phyloP scores from a whole-genome alignment of 768 basidiomycete genomes.

The Cystofilobasidium capitatum region DNA sequence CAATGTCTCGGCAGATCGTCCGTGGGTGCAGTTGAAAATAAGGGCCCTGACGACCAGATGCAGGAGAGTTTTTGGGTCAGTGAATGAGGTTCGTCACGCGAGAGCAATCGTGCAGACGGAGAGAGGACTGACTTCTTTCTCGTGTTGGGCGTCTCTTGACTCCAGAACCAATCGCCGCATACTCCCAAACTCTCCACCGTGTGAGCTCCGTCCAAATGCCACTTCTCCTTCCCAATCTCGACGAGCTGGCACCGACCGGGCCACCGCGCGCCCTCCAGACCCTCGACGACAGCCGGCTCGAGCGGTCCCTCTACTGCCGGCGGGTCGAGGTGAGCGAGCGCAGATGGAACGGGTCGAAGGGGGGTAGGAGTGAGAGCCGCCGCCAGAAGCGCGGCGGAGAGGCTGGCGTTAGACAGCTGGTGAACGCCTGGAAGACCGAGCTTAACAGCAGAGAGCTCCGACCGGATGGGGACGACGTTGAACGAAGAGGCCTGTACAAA shows the following conservation, averaged over 20 bases:
- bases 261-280: slow-evolving; percentile 66
- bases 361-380: slow-evolving; percentile 32
- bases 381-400: slow-evolving; percentile 66
- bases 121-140: background rate
- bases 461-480: slow-evolving; percentile 49
- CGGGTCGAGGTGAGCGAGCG: slow-evolving; percentile 31
- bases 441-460: slow-evolving; percentile 49
- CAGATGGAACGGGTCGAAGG: slow-evolving; percentile 15
- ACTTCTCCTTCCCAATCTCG: slow-evolving; percentile 55
- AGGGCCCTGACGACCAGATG: slow-evolving; percentile 48
- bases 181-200: slow-evolving; percentile 79
- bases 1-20: slow-evolving; percentile 68
- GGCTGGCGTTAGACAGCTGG: slow-evolving; percentile 75
- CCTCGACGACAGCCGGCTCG: slow-evolving; percentile 38
- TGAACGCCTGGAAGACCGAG: slow-evolving; percentile 65
- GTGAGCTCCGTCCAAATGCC: slow-evolving; percentile 95
- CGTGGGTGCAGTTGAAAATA: slow-evolving; percentile 91
- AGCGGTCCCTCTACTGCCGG: slow-evolving; percentile 44
- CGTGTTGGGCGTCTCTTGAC: background rate
- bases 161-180: slow-evolving; percentile 69
- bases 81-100: background rate
- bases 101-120: background rate
- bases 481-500: slow-evolving; percentile 56
- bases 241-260: slow-evolving; percentile 90
- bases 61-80: background rate